These are phyloP conservation scores for Marasmius fiardii DNA, from an alignment of 1,284 basidiomycete genomes.

Conservation along the genomic window DNA sequence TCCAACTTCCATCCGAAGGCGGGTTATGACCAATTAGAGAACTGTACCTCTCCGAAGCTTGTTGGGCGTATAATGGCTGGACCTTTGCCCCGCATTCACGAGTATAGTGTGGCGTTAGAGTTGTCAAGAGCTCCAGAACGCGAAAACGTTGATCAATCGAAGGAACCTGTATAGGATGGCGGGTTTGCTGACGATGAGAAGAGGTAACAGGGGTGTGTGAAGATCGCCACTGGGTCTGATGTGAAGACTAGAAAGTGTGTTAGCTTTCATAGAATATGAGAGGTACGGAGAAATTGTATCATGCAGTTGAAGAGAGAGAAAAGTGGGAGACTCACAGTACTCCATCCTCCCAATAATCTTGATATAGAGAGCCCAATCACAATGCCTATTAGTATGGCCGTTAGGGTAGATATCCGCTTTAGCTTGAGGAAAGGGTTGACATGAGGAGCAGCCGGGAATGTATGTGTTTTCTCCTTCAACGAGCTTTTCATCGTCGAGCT, in stretches of 20 bases:
- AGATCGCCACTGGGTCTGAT: slow-evolving; percentile 49
- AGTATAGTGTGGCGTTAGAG: slow-evolving; percentile 86
- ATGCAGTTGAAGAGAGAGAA: background rate
- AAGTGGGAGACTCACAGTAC: background rate
- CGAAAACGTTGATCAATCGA: slow-evolving; percentile 78
- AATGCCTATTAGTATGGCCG: background rate
- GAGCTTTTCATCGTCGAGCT: background rate
- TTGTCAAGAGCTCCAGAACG: slow-evolving; percentile 82
- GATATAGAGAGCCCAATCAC: background rate
- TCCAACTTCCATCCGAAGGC: slow-evolving; percentile 40
- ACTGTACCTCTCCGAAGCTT: slow-evolving; percentile 81
- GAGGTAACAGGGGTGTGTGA: slow-evolving; percentile 45
- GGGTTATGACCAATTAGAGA: slow-evolving; percentile 76
- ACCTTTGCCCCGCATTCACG: slow-evolving; percentile 83
- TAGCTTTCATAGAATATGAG: background rate
- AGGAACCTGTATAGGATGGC: slow-evolving; percentile 64
- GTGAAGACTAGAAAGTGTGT: slow-evolving; percentile 24
- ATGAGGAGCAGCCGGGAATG: background rate
- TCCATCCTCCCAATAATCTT: background rate
- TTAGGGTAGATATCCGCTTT: background rate
- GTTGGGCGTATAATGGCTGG: slow-evolving; percentile 80
- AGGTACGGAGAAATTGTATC: background rate
- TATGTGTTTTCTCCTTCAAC: background rate
- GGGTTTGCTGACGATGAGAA: slow-evolving; percentile 48
- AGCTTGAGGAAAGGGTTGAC: background rate